phyloP scores from a whole-genome alignment of 129 eudicot genomes.

The Arctium lappa region DNA sequence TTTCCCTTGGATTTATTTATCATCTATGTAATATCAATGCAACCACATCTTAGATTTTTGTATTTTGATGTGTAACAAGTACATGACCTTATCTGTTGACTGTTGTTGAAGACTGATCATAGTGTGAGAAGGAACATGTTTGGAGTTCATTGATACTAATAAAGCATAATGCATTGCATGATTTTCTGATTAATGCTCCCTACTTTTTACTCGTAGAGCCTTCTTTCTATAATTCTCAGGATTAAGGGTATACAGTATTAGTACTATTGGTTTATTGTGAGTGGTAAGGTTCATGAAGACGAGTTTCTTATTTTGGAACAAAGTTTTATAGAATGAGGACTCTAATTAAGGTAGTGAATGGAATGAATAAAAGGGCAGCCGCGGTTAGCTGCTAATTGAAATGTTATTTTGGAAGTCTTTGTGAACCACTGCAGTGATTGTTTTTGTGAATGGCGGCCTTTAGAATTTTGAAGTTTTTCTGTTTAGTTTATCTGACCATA shows the following conservation, averaged over 20 bases:
- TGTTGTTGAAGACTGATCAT: background rate
- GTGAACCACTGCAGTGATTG: background rate
- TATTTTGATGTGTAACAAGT: background rate
- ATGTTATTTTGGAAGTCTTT: background rate
- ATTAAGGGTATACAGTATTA: background rate
- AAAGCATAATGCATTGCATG: background rate
- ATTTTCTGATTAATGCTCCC: background rate
- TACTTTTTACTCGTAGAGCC: background rate
- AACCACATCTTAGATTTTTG: no score
- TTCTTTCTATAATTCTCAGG: background rate
- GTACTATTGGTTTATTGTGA: background rate
- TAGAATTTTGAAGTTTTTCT: background rate
- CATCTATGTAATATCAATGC: no score
- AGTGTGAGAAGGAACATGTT: background rate
- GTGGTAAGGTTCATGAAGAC: no score
- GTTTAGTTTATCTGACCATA: no score
- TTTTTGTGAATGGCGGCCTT: background rate
- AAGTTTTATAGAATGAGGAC: background rate
- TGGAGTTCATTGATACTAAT: background rate
- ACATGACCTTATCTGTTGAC: background rate
- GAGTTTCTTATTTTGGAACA: background rate
- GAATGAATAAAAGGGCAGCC: background rate
- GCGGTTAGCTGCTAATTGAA: background rate
- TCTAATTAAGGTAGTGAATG: background rate
- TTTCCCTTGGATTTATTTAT: background rate